Conservation (phyloP, 805 yeast genomes). For the Candida takata region DNA sequence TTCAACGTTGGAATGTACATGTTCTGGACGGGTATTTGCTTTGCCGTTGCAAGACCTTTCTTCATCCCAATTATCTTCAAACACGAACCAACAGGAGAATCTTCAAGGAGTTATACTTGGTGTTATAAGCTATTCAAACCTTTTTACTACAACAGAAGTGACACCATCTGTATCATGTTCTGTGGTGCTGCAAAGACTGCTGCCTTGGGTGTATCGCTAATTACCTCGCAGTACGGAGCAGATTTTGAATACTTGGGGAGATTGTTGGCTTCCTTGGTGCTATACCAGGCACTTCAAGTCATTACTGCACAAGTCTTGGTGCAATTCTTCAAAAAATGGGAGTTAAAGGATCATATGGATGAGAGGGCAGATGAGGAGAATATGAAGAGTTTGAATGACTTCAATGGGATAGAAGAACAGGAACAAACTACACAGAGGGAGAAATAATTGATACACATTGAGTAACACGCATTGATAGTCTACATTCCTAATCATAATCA, state of each 20-base stretch:
- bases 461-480: neutral
- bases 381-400: conserved; percentile 3
- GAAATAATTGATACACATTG: neutral
- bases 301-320: conserved; percentile 71
- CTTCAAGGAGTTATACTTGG: conserved; percentile 38
- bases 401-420: neutral
- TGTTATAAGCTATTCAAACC: conserved; percentile 40
- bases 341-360: conserved; percentile 18
- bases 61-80: conserved; percentile 39
- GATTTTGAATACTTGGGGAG: conserved; percentile 56
- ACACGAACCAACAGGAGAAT: conserved; percentile 39
- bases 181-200: conserved; percentile 95
- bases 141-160: conserved; percentile 62
- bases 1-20: conserved; percentile 77
- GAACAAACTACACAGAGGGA: neutral
- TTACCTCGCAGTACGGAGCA: conserved; percentile 74
- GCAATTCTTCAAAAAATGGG: conserved; percentile 64
- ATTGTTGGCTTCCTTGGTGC: conserved; percentile 71
- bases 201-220: conserved; percentile 79
- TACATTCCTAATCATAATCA: neutral
- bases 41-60: conserved; percentile 51
- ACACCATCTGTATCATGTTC: conserved; percentile 72
- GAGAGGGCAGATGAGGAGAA: conserved; percentile 17
- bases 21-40: conserved; percentile 65
- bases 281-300: conserved; percentile 86